These are phyloP conservation scores for Fusarium scirpi DNA, from an alignment of 2,329 filamentous ascomycete genomes.

Conservation along the genomic window DNA sequence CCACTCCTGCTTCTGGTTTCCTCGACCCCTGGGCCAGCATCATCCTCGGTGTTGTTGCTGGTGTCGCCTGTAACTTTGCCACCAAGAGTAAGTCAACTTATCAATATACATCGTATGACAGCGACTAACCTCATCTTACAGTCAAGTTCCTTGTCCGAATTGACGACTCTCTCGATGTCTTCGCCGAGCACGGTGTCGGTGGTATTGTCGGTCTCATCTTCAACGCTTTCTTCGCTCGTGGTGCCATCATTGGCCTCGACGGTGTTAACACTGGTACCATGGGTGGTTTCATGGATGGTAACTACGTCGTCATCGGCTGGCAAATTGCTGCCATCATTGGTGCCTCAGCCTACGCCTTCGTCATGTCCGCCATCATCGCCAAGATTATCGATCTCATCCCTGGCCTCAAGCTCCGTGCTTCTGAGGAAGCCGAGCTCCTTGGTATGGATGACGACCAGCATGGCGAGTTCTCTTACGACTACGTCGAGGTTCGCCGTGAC, in stretches of 20 bases:
- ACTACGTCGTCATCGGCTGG: slow-evolving; percentile 80
- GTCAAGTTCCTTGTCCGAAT: slow-evolving; percentile 73
- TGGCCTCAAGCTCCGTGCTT: slow-evolving; percentile 82
- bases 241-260: slow-evolving; percentile 79
- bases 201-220: slow-evolving; percentile 78
- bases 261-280: slow-evolving; percentile 76
- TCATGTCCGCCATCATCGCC: slow-evolving; percentile 78
- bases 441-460: slow-evolving; percentile 93
- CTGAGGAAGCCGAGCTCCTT: slow-evolving; percentile 84
- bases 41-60: slow-evolving; percentile 74
- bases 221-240: slow-evolving; percentile 78
- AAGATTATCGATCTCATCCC: slow-evolving; percentile 81
- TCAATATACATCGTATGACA: neutral
- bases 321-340: slow-evolving; percentile 83
- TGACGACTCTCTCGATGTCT: slow-evolving; percentile 78
- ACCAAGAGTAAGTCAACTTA: slow-evolving; percentile 63
- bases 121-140: slow-evolving; percentile 39
- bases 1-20: slow-evolving; percentile 76
- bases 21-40: slow-evolving; percentile 76
- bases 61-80: slow-evolving; percentile 74
- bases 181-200: slow-evolving; percentile 77
- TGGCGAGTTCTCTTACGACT: slow-evolving; percentile 91
- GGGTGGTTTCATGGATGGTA: slow-evolving; percentile 81
- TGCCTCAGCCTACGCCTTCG: slow-evolving; percentile 75
- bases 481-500: slow-evolving; percentile 88